Evolutionary conservation across 768 basidiomycete genomes (phyloP), one percentile per base, ranked within the genome.

Genomic region (Boletellus sp.): DNA sequence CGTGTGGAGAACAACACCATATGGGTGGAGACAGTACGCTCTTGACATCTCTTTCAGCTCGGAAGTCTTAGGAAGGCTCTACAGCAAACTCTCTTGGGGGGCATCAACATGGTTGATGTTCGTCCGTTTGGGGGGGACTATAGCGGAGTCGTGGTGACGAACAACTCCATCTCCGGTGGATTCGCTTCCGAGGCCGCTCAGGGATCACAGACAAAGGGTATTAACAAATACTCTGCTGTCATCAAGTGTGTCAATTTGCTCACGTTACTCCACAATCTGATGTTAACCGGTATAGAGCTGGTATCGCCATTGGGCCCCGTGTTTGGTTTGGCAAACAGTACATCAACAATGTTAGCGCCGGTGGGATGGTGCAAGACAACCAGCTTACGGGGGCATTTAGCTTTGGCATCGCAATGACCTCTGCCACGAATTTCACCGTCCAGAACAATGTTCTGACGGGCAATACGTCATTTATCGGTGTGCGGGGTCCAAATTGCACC

Each of bases 91-190:
- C 68, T 86, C 3, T 73, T 87, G 6, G 87, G 87, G 32, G 87
- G 87, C 8, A 86, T 90, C 59, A 89, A 89, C 57, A 66, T 90
- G 75, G 88, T 90, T 13, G 87, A 89, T 58, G 80, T 83, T 50
- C 60, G 71, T 7, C 86, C 88, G 6, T 90, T 76, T 69, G 61
- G 62, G n/a, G 89, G 88, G 2, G 67, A 87, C 62, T 90, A 78
- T 59, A 74, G 74, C 0, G 76, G 78, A 23, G 84, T 84, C 4
- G 67, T 86, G 22, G 85, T 90, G 9, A 72, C 72, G 36, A 75
- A 87, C 62, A 90, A 90, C 57, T 71, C 62, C 24, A 83, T 90
- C 54, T 53, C 76, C 3, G 89, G 89, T 16, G 89, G 83, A 5
- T 87, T 84, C 58, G 79, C 86, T 7, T 80, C 79, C n/a, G 70